Base-by-base conservation (phyloP, 768 basidiomycete genomes). In the Mycena olivaceomarginata region DNA sequence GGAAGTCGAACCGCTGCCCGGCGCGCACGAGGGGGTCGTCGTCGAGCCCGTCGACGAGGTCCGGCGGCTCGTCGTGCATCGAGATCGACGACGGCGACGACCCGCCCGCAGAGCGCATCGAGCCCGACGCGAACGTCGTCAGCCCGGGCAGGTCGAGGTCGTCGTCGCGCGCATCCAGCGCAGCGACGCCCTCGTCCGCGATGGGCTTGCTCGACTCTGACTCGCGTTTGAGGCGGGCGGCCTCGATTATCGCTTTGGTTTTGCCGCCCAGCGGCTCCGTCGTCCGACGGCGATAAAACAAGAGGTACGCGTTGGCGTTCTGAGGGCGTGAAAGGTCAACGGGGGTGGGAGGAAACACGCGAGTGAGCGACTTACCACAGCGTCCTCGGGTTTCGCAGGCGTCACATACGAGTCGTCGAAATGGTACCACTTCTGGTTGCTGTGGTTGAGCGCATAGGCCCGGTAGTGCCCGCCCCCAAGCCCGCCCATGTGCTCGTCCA, bases 401-500 rank as follows among this genome's bases (percentile, higher is more conserved):
- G 92, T 92, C 75, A 98, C 97, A 82, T 93, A 94, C 15, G 96
- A 95, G 85, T 99, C 98, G 82, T 99, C 98, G 78, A 98, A 99
- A 84, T 98, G 97, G 87, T 99, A 98, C 98, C 98, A 99, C 82
- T 94, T 92, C 40, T 90, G 90, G 67, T 93, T 95, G 63, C 91
- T 84, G 81, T 95, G 93, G 84, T 98, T 98, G 82, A 92, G 88
- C 16, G 97, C 96, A 84, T 96, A 98, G 18, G 98, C 98, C 4
- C 98, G 96, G 85, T 99, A 99, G 84, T 99, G 98, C 2, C 98
- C 98, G 41, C 98, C 97, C 46, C 97, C 97, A 45, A 98, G 88
- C 2, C 97, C 97, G 62, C 98, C 98, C 75, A 98, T 90, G 84
- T 99, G 98, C 85, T 99, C 98, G 83, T 99, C 98, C n/a, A 99